These are phyloP conservation scores for Mycena latifolia DNA, from an alignment of 768 basidiomycete genomes.

Conservation along the genomic window DNA sequence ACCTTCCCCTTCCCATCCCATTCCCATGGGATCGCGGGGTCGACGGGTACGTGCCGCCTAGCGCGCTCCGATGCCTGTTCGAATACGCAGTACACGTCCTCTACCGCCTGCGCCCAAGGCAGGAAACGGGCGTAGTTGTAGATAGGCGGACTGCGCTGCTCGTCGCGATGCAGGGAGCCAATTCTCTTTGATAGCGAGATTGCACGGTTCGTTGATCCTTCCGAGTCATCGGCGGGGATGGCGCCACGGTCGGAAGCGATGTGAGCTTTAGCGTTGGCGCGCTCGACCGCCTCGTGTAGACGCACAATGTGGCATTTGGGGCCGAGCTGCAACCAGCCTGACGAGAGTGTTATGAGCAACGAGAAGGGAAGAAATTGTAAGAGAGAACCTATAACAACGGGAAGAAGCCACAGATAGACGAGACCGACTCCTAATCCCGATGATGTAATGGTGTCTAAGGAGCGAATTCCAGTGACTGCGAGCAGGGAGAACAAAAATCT, in stretches of 20 bases:
- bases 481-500: constrained; percentile 14
- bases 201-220: constrained; percentile 14
- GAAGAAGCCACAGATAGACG: constrained; percentile 59
- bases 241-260: constrained; percentile 34
- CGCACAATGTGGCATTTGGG: constrained; percentile 54
- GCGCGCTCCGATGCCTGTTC: constrained; percentile 35
- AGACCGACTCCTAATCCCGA: constrained; percentile 55
- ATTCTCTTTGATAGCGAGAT: constrained; percentile 13
- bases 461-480: not conserved
- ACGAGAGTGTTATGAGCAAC: not conserved
- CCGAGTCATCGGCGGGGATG: constrained; percentile 2
- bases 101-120: constrained; percentile 22
- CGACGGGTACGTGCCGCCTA: constrained; percentile 34
- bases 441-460: constrained; percentile 27
- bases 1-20: constrained; percentile 20
- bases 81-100: constrained; percentile 34
- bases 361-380: no score
- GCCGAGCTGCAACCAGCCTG: constrained; percentile 55
- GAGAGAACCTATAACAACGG: constrained; percentile 50
- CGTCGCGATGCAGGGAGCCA: constrained; percentile 28
- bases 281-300: constrained; percentile 42
- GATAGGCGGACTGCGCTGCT: constrained; percentile 29
- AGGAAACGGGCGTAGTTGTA: constrained; percentile 34
- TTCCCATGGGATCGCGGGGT: constrained; percentile 32
- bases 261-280: constrained; percentile 45